Evolutionary conservation across 164 flowering plant genomes (phyloP).

Genomic region (Tetrastigma voinierianum): DNA sequence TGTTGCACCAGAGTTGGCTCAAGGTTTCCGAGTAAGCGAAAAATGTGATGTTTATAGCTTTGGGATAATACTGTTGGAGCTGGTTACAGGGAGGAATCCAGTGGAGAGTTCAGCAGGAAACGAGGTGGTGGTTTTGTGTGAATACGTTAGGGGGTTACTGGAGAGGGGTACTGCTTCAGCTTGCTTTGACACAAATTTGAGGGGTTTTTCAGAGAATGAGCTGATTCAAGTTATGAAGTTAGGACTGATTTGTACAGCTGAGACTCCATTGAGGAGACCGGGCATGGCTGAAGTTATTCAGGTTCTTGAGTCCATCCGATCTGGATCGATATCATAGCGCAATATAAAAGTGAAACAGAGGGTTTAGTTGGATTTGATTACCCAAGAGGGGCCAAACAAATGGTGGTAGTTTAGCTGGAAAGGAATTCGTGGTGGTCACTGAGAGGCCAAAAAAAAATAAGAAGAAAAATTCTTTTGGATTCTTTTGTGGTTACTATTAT

Average conservation of each 20-base stretch:
- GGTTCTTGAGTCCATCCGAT: conserved; percentile 84
- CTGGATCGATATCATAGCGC: conserved; percentile 40
- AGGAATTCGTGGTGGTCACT: conserved; percentile 3
- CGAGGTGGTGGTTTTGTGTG: conserved; percentile 79
- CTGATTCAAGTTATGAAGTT: conserved; percentile 89
- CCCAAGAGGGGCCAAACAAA: neutral
- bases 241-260: conserved; percentile 85
- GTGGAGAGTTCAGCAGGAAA: conserved; percentile 68
- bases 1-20: conserved; percentile 90
- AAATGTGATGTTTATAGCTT: conserved; percentile 94
- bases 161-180: conserved; percentile 72
- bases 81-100: conserved; percentile 93
- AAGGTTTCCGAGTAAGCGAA: conserved; percentile 63
- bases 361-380: neutral
- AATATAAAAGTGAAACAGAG: neutral
- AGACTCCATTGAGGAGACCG: conserved; percentile 76
- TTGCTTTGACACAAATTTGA: conserved; percentile 75
- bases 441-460: conserved; percentile 9
- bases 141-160: conserved; percentile 65
- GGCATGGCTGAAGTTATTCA: conserved; percentile 98
- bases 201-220: conserved; percentile 78
- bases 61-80: conserved; percentile 84
- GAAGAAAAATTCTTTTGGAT: conserved; percentile 43
- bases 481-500: conserved; percentile 26
- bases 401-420: conserved; percentile 16